phyloP scores from a whole-genome alignment of 208 protist species.

The Trichomonas gallinae region DNA sequence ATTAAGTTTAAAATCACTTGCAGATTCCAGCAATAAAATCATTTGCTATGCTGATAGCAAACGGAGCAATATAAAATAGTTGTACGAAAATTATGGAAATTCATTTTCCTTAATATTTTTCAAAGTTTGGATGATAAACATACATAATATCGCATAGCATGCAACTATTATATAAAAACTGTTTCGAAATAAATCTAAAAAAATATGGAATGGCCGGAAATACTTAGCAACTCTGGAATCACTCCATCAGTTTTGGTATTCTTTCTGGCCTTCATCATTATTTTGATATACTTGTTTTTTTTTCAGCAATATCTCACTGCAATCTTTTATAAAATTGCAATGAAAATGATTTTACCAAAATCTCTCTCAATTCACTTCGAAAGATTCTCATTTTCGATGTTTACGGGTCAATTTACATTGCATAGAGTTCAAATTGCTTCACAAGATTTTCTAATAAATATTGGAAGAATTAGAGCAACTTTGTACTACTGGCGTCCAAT shows the following conservation, averaged over 20 bases:
- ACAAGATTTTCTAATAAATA: not conserved
- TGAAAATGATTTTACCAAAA: not conserved
- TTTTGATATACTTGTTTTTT: not conserved
- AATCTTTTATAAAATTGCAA: not conserved
- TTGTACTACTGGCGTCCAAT: not conserved
- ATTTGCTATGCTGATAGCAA: no score
- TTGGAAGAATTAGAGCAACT: not conserved
- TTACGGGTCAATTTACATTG: not conserved
- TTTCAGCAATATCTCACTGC: constrained; percentile 20
- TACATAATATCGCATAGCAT: no score
- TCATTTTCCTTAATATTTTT: no score
- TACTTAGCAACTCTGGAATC: not conserved
- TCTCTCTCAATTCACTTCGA: not conserved
- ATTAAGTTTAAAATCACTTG: no score
- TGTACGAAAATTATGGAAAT: no score
- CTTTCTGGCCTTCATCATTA: not conserved
- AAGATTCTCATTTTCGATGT: not conserved
- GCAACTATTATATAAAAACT: no score
- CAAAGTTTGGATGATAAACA: no score
- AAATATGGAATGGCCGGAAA: not conserved
- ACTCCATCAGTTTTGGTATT: not conserved
- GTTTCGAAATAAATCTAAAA: no score
- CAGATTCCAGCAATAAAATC: no score
- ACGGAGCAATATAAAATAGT: no score
- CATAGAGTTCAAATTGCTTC: not conserved